Percentiles rank a stretch among this genome's conserved stretches.
Conservation (phyloP, 768 basidiomycete species). For the Termitomyces sp. region DNA sequence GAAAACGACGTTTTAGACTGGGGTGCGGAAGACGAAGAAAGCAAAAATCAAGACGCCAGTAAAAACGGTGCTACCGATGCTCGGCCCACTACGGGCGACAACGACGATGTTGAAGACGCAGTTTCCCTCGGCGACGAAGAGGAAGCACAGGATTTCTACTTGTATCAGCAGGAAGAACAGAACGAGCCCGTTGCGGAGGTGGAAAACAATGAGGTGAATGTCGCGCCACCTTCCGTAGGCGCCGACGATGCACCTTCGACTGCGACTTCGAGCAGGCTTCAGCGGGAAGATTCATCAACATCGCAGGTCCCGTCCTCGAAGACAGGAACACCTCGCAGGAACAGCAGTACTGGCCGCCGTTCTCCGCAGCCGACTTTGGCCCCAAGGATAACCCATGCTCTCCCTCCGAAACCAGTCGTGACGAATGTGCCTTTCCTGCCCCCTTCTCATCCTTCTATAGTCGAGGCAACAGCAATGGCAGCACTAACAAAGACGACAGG, state of each 20-base stretch:
- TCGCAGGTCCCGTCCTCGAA: conserved; percentile 11
- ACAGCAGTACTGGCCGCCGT: conserved; percentile 11
- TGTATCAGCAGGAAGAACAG: conserved; percentile 18
- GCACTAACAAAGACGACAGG: conserved; percentile 28
- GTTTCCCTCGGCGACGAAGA: conserved; percentile 75
- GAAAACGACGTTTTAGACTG: conserved; percentile 72
- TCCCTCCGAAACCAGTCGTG: conserved; percentile 63
- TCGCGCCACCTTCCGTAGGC: conserved; percentile 2
- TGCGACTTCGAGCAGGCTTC: conserved; percentile 6
- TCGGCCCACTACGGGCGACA: conserved; percentile 30
- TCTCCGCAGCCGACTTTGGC: conserved; percentile 23
- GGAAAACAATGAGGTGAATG: neutral
- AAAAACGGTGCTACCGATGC: conserved; percentile 21
- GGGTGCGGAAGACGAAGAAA: conserved; percentile 47
- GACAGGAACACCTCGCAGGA: conserved; percentile 12
- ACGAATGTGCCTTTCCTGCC: conserved; percentile 48
- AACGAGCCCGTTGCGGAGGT: conserved; percentile 4
- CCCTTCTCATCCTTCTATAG: conserved; percentile 55
- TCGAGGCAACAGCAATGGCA: conserved; percentile 60
- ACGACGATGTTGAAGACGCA: conserved; percentile 51
- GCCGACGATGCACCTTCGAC: conserved; percentile 3
- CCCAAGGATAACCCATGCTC: conserved; percentile 55
- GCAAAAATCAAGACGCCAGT: conserved; percentile 19
- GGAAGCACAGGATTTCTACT: conserved; percentile 56
- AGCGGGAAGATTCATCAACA: conserved; percentile 10